Conservation (phyloP, 2,329 filamentous ascomycete genomes). For the Diaporthe sp. region DNA sequence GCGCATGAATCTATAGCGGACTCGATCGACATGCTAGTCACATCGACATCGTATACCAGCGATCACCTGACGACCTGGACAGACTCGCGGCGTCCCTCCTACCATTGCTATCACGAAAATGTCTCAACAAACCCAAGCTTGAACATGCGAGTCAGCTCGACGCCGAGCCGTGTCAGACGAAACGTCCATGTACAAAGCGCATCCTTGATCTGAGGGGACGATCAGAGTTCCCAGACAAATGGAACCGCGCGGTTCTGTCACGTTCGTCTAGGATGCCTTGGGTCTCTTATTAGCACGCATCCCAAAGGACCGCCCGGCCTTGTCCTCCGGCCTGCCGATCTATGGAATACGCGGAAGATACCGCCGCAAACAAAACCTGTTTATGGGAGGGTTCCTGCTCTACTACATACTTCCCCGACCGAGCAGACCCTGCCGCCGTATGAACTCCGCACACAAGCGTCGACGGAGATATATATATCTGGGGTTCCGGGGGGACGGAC, state of each 20-base stretch:
- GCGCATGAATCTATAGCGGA: not conserved
- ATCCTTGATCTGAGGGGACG: slow-evolving; percentile 12
- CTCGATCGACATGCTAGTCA: not conserved
- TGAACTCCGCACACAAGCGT: not conserved
- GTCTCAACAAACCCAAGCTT: not conserved
- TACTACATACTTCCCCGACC: not conserved
- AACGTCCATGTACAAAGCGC: not conserved
- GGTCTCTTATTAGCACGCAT: not conserved
- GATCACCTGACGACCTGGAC: not conserved
- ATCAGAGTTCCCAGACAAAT: slow-evolving; percentile 16
- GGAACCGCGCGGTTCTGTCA: slow-evolving; percentile 22
- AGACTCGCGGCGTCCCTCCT: not conserved
- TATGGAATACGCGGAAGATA: not conserved
- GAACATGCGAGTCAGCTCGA: slow-evolving; percentile 18
- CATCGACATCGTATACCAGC: not conserved
- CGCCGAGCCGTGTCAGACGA: slow-evolving; percentile 17
- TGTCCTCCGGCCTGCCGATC: slow-evolving; percentile 1
- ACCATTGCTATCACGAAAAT: not conserved
- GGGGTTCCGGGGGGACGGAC: not conserved
- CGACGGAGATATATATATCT: not conserved
- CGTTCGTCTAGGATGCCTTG: not conserved
- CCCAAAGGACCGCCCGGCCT: not conserved
- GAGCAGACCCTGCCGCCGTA: not conserved
- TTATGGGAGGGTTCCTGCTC: not conserved
- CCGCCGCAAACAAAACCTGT: slow-evolving; percentile 1